These are phyloP conservation scores for Cercospora janseana DNA, from an alignment of 2,329 filamentous ascomycete species.

Conservation along the genomic window DNA sequence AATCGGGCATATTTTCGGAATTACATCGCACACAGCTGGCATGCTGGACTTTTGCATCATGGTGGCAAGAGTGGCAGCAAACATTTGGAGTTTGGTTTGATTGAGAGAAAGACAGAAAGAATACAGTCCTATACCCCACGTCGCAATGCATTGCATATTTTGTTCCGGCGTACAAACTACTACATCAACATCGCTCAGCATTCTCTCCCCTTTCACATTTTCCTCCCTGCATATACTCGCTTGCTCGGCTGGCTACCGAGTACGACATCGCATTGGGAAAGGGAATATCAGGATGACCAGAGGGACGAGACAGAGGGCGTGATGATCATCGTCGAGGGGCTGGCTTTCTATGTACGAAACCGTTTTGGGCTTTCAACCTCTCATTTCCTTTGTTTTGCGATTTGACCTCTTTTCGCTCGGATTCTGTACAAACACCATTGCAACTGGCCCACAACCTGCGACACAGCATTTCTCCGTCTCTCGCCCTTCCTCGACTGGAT, in stretches of 20 bases:
- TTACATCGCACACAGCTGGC: conserved; percentile 19
- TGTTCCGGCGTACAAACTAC: background rate
- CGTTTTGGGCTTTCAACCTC: too few species aligned
- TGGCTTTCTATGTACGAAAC: too few species aligned
- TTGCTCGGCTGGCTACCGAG: conserved; percentile 3
- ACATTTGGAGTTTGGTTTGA: background rate
- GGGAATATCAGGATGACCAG: too few species aligned
- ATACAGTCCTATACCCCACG: conserved; percentile 15
- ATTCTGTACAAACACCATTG: too few species aligned
- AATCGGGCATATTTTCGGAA: conserved; percentile 4
- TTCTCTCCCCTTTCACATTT: background rate
- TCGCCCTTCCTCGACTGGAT: too few species aligned
- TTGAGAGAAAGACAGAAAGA: conserved; percentile 4
- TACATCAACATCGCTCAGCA: background rate
- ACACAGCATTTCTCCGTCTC: too few species aligned
- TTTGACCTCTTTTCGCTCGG: too few species aligned
- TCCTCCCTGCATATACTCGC: background rate
- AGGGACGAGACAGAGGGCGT: too few species aligned
- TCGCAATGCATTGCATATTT: conserved; percentile 2
- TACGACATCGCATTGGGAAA: background rate
- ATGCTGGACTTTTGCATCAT: conserved; percentile 16
- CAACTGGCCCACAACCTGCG: too few species aligned
- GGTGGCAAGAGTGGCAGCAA: background rate
- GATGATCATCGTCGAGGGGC: too few species aligned
- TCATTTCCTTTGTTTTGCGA: too few species aligned